Percentiles rank a stretch among this genome's conserved stretches.
Evolutionary conservation across 2,329 filamentous ascomycete species (phyloP).

Genomic region (Tolypocladium album): DNA sequence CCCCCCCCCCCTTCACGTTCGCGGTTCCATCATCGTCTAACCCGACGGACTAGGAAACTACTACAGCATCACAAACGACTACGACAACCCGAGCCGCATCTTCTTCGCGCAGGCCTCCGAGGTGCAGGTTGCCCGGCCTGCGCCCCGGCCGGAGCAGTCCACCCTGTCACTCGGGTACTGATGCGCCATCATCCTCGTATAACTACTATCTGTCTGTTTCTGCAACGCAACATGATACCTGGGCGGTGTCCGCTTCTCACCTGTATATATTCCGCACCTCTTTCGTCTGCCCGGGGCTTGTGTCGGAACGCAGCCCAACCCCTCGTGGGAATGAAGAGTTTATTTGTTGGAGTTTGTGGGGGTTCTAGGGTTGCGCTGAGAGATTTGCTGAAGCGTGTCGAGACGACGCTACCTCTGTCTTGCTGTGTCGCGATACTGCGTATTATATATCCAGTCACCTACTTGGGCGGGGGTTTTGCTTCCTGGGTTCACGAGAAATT

Average conservation of each 20-base stretch:
- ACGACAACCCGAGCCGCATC: conserved; percentile 59
- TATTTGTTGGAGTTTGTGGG: neutral
- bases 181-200: neutral
- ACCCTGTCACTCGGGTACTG: neutral
- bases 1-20: too few species aligned
- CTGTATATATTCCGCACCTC: neutral
- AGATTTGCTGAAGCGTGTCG: neutral
- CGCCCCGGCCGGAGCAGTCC: neutral
- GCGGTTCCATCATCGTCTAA: too few species aligned
- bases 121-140: conserved; percentile 14
- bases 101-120: conserved; percentile 91
- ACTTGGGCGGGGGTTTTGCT: neutral
- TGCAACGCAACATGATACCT: neutral
- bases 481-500: neutral
- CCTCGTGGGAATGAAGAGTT: neutral
- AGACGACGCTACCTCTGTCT: neutral
- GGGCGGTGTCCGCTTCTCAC: neutral
- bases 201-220: too few species aligned
- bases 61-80: conserved; percentile 82
- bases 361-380: neutral
- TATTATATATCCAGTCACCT: neutral
- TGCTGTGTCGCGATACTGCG: neutral
- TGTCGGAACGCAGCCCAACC: neutral
- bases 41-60: conserved; percentile 62
- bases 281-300: too few species aligned